Evolutionary conservation across 2,329 filamentous ascomycete genomes (phyloP).

Genomic region (Penicillium sumatraense): DNA sequence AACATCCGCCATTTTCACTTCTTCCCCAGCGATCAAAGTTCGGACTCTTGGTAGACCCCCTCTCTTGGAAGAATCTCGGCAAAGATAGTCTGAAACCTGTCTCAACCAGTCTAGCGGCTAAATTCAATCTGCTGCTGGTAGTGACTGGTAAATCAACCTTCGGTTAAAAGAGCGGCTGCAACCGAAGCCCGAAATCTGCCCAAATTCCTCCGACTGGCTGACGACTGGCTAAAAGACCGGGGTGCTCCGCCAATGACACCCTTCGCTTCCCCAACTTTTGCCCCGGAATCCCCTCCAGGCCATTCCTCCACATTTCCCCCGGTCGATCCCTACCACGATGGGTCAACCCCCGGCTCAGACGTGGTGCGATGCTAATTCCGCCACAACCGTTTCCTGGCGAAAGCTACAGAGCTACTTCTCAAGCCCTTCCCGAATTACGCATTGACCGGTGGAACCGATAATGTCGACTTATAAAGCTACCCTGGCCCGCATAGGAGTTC

Average conservation of each 20-base stretch:
- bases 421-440: constrained; percentile 15
- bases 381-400: constrained; percentile 2
- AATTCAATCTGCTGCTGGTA: not conserved
- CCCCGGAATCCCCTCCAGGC: constrained; percentile 20
- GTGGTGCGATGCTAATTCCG: constrained; percentile 13
- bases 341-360: constrained; percentile 4
- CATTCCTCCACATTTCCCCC: constrained; percentile 19
- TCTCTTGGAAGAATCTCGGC: not conserved
- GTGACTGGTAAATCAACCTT: no score
- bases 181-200: constrained; percentile 6
- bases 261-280: constrained; percentile 14
- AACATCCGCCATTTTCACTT: no score
- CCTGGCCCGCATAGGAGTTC: not conserved
- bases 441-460: constrained; percentile 8
- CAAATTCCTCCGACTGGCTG: constrained; percentile 21
- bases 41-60: not conserved
- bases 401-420: not conserved
- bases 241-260: constrained; percentile 22
- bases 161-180: constrained; percentile 22
- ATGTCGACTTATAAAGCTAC: constrained; percentile 21
- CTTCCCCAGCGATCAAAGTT: not conserved
- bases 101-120: not conserved
- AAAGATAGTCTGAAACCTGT: constrained; percentile 2
- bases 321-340: constrained; percentile 22
- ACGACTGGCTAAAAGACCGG: not conserved